phyloP scores from a whole-genome alignment of 129 eudicot genomes.

The Tagetes patula region DNA sequence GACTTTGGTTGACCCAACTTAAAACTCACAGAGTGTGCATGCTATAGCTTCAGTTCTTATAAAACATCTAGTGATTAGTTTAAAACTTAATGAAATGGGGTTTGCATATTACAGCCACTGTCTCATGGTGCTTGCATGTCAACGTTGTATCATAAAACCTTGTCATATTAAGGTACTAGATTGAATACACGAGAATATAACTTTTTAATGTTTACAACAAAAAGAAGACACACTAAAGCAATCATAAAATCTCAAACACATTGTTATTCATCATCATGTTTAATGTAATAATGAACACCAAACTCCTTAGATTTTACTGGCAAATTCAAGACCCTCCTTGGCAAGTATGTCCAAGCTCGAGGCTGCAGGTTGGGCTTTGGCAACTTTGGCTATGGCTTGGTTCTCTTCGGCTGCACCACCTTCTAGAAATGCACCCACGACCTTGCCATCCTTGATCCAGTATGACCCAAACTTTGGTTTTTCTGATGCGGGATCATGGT shows the following conservation, averaged over 20 bases:
- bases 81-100: no score
- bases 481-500: constrained; percentile 58
- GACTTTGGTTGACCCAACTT: no score
- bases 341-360: constrained; percentile 65
- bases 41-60: no score
- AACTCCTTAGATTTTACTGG: constrained; percentile 59
- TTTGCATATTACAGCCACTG: no score
- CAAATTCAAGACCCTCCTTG: constrained; percentile 74
- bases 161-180: neutral
- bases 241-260: constrained; percentile 19
- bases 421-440: constrained; percentile 86
- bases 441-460: constrained; percentile 93
- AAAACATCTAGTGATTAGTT: no score
- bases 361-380: constrained; percentile 71
- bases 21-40: no score
- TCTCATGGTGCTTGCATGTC: no score
- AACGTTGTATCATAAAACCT: neutral
- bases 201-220: constrained; percentile 1
- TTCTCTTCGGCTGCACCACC: constrained; percentile 93
- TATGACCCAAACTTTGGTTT: constrained; percentile 88
- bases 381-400: constrained; percentile 86
- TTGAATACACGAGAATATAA: neutral
- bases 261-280: constrained; percentile 14
- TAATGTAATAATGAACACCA: constrained; percentile 2
- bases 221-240: constrained; percentile 24